Percentiles rank a stretch among this genome's conserved stretches.
phyloP scores from a whole-genome alignment of 306 rosid species.

The Cercis canadensis region DNA sequence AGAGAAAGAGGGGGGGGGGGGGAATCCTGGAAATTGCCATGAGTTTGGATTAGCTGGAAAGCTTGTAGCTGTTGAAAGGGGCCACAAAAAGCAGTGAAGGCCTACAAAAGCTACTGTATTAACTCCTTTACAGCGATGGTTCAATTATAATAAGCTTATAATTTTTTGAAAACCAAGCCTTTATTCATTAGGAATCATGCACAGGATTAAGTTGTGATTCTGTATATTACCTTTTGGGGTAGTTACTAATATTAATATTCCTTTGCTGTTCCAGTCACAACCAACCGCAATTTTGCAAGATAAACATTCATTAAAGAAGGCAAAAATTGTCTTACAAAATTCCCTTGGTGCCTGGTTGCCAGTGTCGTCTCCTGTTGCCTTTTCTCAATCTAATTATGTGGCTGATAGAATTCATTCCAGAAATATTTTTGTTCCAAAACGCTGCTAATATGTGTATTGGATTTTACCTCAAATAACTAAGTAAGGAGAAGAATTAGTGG shows the following conservation, averaged over 20 bases:
- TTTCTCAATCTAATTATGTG: background rate
- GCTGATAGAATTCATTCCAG: background rate
- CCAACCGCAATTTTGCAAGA: constrained; percentile 39
- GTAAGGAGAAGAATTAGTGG: too few relatives aligned
- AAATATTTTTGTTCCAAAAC: too few relatives aligned
- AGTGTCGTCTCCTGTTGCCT: constrained; percentile 13
- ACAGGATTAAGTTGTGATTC: constrained; percentile 39
- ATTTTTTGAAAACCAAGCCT: constrained; percentile 43
- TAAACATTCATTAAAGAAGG: constrained; percentile 10
- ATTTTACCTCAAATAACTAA: too few relatives aligned
- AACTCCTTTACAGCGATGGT: constrained; percentile 73
- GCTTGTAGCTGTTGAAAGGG: constrained; percentile 48
- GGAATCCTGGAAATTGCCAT: constrained; percentile 41
- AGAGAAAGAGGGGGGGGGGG: background rate
- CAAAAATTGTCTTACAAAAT: constrained; percentile 27
- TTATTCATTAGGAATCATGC: constrained; percentile 51
- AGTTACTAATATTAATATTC: constrained; percentile 32
- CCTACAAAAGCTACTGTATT: constrained; percentile 27
- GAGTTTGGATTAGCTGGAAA: constrained; percentile 61
- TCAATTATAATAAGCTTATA: constrained; percentile 45
- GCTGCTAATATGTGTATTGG: too few relatives aligned
- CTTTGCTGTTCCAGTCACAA: constrained; percentile 9
- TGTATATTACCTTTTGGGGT: constrained; percentile 29
- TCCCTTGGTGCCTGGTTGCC: constrained; percentile 26
- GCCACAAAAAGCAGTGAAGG: constrained; percentile 40